Base-by-base conservation (phyloP, 306 rosid species). In the Cicer cuneatum region DNA sequence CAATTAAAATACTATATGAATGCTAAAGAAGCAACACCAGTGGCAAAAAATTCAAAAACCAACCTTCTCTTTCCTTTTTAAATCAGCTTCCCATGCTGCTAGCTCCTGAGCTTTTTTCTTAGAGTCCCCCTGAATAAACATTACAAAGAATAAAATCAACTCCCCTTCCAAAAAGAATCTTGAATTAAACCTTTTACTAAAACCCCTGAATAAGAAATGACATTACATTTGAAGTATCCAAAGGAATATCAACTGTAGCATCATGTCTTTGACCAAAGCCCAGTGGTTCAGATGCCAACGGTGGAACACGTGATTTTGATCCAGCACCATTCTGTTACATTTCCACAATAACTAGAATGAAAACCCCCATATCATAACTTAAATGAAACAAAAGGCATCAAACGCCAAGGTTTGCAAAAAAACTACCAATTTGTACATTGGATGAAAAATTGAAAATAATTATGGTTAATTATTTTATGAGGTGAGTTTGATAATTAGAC, bases 71-170 rank as follows among this genome's bases (percentile, higher is more conserved):
- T 85, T 90, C 86, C 84, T 85, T 79, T 78, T 90, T 51, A 95
- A 90, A 83, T 95, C 98, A 6, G 96, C 93, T 83, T 92, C 99
- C 96, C 99, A 92, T 35, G 74, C 61, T 74, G 97, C 96, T 81
- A 95, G 93, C 81, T 95, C 99, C 77, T 86, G 86, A 75, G 77
- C 89, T 66, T 84, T 95, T 81, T 84, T 84, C 82, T 87, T 95
- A 45, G 98, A 88, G 71, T 87, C 96, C 19, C 66, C 66, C 98
- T 95, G 69, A 33, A 48, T 35, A 85, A 79, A 77, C 40, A 78
- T 66, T 54, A 49, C 42, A 75, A 42, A 63, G 43, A 62, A 45
- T 73, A 82, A 41, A 72, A 7, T 68, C 58, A 83, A 83, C 70
- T 60, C 66, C 60, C n/a, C 72, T 21, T 4, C 52, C 16, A n/a